A percentile compares a stretch with the other conserved stretches of the same genome.
Evolutionary conservation across 495 filamentous ascomycete species (phyloP).

Genomic region (Podospora conica): DNA sequence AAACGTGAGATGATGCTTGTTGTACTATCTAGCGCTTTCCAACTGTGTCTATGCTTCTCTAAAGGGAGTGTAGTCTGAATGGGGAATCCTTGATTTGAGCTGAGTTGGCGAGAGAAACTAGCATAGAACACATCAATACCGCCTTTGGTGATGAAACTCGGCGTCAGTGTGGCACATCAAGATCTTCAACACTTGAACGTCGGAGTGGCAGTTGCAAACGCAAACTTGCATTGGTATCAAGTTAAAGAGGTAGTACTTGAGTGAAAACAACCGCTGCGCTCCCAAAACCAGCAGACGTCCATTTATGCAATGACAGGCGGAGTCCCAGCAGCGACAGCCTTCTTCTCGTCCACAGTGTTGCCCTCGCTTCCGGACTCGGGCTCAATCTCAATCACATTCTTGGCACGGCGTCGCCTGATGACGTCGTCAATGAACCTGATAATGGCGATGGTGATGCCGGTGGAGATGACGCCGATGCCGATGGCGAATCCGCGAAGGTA

Average conservation of each 20-base stretch:
- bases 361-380: slow-evolving; percentile 7
- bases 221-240: neutral
- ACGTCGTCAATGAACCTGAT: slow-evolving; percentile 25
- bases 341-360: neutral
- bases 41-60: too few relatives aligned
- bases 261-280: neutral
- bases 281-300: neutral
- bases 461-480: slow-evolving; percentile 21
- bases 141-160: too few relatives aligned
- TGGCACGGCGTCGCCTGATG: slow-evolving; percentile 16
- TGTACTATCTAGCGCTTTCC: too few relatives aligned
- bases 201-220: neutral
- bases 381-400: neutral
- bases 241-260: neutral
- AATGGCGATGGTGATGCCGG: slow-evolving; percentile 18
- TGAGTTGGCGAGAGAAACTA: too few relatives aligned
- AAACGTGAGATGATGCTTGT: too few relatives aligned
- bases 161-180: too few relatives aligned
- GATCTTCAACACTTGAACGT: neutral
- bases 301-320: neutral
- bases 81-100: too few relatives aligned
- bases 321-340: neutral
- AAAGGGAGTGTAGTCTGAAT: too few relatives aligned
- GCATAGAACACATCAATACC: too few relatives aligned
- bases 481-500: slow-evolving; percentile 40